These are phyloP conservation scores for Clonostachys rhizophaga DNA, from an alignment of 2,329 filamentous ascomycete species.

Conservation along the genomic window DNA sequence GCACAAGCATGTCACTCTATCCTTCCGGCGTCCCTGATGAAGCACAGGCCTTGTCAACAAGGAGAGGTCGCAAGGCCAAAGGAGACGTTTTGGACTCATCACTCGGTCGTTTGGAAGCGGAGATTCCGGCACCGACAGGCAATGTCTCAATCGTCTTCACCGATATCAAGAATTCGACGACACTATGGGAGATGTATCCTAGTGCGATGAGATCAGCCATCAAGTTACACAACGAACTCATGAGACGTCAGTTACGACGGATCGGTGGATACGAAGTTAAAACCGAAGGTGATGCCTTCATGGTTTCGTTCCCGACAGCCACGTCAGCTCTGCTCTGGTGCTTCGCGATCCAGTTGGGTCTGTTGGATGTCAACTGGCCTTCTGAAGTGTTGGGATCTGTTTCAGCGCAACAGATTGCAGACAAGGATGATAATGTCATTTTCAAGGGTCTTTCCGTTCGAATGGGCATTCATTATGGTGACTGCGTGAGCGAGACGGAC, in stretches of 20 bases:
- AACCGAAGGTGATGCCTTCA: constrained; percentile 98
- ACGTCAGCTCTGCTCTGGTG: constrained; percentile 94
- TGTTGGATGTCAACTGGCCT: constrained; percentile 90
- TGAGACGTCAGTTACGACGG: constrained; percentile 86
- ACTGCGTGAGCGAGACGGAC: constrained; percentile 90
- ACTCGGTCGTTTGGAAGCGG: constrained; percentile 79
- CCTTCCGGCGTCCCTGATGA: constrained; percentile 72
- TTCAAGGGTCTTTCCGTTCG: constrained; percentile 92
- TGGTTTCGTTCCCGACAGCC: constrained; percentile 96
- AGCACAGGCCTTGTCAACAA: constrained; percentile 42
- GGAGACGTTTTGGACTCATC: constrained; percentile 75
- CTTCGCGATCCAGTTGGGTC: constrained; percentile 84
- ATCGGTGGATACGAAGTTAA: constrained; percentile 99
- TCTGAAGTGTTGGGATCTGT: constrained; percentile 85
- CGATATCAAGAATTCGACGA: constrained; percentile 97
- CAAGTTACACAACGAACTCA: constrained; percentile 94
- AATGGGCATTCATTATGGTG: constrained; percentile 96
- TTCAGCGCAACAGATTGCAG: constrained; percentile 75
- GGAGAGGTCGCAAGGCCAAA: constrained; percentile 51
- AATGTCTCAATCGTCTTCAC: constrained; percentile 95
- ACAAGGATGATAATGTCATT: constrained; percentile 83
- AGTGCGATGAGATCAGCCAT: constrained; percentile 96
- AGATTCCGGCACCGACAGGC: constrained; percentile 86
- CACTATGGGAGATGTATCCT: constrained; percentile 92
- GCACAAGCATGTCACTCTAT: constrained; percentile 81